Conservation (phyloP, 306 rosid species). For the Lathyrus sativus region DNA sequence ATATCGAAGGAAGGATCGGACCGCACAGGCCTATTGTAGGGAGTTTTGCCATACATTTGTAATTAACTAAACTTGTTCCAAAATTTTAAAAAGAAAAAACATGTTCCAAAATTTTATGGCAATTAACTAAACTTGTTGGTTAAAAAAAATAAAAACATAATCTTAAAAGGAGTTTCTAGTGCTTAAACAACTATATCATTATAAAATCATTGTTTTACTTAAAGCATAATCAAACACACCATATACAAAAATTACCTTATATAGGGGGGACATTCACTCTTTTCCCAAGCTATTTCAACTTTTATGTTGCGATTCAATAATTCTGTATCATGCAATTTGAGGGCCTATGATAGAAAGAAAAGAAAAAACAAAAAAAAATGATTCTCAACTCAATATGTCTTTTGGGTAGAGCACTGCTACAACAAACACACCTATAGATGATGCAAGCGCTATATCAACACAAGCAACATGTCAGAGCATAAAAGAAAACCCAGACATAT, state of each 20-base stretch:
- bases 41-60: background rate
- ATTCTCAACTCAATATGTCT: slow-evolving; percentile 15
- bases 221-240: background rate
- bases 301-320: slow-evolving; percentile 32
- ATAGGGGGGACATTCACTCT: slow-evolving; percentile 1
- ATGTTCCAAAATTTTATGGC: background rate
- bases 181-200: background rate
- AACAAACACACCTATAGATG: slow-evolving; percentile 1
- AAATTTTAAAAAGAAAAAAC: background rate
- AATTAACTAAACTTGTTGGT: background rate
- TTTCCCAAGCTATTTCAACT: slow-evolving; percentile 32
- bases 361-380: background rate
- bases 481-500: slow-evolving; percentile 16
- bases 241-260: slow-evolving; percentile 42
- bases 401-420: slow-evolving; percentile 1
- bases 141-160: background rate
- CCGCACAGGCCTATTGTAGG: slow-evolving; percentile 7
- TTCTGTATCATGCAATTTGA: slow-evolving; percentile 37
- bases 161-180: background rate
- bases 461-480: background rate
- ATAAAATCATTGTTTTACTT: background rate
- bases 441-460: background rate
- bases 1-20: background rate
- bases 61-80: background rate
- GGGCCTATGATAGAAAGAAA: slow-evolving; percentile 37